Evolutionary conservation across 371 early-diverging fungal species (phyloP).

Genomic region (Mucor saturninus): DNA sequence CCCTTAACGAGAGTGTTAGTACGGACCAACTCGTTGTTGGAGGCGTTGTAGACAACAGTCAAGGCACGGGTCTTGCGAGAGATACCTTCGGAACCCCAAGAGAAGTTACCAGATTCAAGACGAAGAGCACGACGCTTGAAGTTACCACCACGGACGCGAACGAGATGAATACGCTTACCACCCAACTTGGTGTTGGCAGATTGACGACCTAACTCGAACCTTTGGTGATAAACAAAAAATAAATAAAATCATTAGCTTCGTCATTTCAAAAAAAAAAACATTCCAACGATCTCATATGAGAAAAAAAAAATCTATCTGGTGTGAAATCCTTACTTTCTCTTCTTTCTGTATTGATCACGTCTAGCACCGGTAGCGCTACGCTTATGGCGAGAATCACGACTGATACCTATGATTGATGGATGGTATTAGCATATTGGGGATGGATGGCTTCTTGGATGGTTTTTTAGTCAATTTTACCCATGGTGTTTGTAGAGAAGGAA

Average conservation of each 20-base stretch:
- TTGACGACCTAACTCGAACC: slow-evolving; percentile 99
- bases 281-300: neutral
- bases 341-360: slow-evolving; percentile 97
- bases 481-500: slow-evolving; percentile 42
- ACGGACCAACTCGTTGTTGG: slow-evolving; percentile 99
- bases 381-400: slow-evolving; percentile 98
- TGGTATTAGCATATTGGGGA: slow-evolving; percentile 20
- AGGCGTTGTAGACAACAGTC: slow-evolving; percentile 99
- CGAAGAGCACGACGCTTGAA: slow-evolving; percentile 98
- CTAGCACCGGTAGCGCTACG: slow-evolving; percentile 98
- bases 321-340: slow-evolving; percentile 68
- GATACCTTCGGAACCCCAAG: slow-evolving; percentile 95
- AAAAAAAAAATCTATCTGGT: slow-evolving; percentile 1
- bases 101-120: slow-evolving; percentile 97
- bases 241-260: neutral
- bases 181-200: slow-evolving; percentile 98
- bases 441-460: slow-evolving; percentile 25
- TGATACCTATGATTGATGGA: slow-evolving; percentile 77
- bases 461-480: slow-evolving; percentile 31
- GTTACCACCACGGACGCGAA: slow-evolving; percentile 99
- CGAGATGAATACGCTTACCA: slow-evolving; percentile 90
- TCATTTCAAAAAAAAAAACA: neutral
- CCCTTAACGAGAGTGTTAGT: slow-evolving; percentile 99
- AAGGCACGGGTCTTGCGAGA: slow-evolving; percentile 97
- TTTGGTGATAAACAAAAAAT: slow-evolving; percentile 31